Percentiles rank a stretch among this genome's conserved stretches.
These are phyloP conservation scores for Rasamsonia emersonii DNA, from an alignment of 2,329 filamentous ascomycete genomes.

Conservation along the genomic window DNA sequence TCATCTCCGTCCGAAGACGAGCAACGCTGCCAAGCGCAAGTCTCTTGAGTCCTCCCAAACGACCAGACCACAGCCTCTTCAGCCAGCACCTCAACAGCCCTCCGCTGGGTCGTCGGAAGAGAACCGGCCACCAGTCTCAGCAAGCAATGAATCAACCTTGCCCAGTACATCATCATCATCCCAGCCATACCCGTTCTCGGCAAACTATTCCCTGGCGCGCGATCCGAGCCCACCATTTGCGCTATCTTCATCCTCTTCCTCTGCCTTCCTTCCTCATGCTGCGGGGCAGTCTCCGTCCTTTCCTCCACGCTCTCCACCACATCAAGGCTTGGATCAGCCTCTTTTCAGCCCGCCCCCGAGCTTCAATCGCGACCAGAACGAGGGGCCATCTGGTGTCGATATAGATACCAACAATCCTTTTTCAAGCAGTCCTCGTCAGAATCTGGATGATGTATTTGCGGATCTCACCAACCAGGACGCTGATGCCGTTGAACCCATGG, in stretches of 20 bases:
- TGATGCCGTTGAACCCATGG: constrained; percentile 28
- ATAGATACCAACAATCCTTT: constrained; percentile 25
- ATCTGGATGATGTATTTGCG: constrained; percentile 38
- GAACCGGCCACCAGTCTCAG: constrained; percentile 17
- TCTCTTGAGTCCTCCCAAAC: constrained; percentile 42
- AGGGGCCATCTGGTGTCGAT: constrained; percentile 22
- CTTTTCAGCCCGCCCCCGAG: constrained; percentile 33
- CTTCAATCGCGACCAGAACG: constrained; percentile 27
- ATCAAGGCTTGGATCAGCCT: constrained; percentile 26
- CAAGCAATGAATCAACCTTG: constrained; percentile 6
- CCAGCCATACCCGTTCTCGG: constrained; percentile 29
- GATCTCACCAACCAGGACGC: constrained; percentile 39
- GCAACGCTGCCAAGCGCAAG: constrained; percentile 61
- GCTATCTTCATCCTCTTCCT: constrained; percentile 19
- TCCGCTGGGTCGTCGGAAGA: constrained; percentile 18
- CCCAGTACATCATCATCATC: constrained; percentile 17
- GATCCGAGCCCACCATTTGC: constrained; percentile 31
- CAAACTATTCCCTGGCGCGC: constrained; percentile 28
- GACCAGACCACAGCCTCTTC: constrained; percentile 19
- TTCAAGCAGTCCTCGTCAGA: constrained; percentile 30
- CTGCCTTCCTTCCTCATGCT: constrained; percentile 30
- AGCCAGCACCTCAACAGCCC: constrained; percentile 21
- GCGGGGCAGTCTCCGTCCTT: constrained; percentile 29
- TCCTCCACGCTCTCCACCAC: constrained; percentile 29
- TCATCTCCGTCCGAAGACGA: constrained; percentile 68